Base-by-base conservation (phyloP, 2,329 filamentous ascomycete genomes). In the Sarocladiaceae sp. region DNA sequence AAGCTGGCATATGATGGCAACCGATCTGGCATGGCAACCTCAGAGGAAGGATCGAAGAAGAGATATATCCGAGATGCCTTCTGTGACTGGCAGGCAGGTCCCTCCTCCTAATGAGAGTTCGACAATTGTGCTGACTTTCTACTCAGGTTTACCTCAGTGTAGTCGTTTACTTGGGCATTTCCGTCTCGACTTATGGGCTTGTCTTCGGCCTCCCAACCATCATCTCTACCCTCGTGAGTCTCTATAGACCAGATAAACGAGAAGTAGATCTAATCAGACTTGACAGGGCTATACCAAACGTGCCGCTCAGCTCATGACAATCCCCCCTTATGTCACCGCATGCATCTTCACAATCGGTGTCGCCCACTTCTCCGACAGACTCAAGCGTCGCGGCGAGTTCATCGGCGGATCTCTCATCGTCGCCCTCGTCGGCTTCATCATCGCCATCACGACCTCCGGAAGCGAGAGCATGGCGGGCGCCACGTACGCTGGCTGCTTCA, bases 231-330 rank as follows among this genome's bases (percentile, higher is more conserved):
- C 45, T 47, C 16, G 42, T 47, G 41, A 31, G 24, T 47, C n/a
- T 9, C 34, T 16, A 16, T 11, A 2, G 11, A 10, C 2, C n/a
- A 13, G 26, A 29, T 13, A 9, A 9, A 13, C 7, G 26, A 13
- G 9, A 29, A 29, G 7, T 7, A 23, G 58, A 72, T 67, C 51
- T 74, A 60, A 50, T 78, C 57, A 55, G 72, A 2, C 69, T 4
- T 78, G 78, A 0, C 57, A 72, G n/a, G 70, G 54, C 48, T 80
- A 68, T 46, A 49, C 53, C 2, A 64, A 75, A 43, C 64, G 82
- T n/a, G 58, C 66, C 37, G 78, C 80, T 4, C 81, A 85, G 59
- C 59, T 85, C 16, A 79, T 84, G 70, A 82, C 79, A 1, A 78
- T 84, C 0, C 80, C 81, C 2, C 79, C 80, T 0, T 84, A 41